Percentiles rank a stretch among this genome's conserved stretches.
These are phyloP conservation scores for Mycena vulgaris DNA, from an alignment of 768 basidiomycete genomes.

Conservation along the genomic window DNA sequence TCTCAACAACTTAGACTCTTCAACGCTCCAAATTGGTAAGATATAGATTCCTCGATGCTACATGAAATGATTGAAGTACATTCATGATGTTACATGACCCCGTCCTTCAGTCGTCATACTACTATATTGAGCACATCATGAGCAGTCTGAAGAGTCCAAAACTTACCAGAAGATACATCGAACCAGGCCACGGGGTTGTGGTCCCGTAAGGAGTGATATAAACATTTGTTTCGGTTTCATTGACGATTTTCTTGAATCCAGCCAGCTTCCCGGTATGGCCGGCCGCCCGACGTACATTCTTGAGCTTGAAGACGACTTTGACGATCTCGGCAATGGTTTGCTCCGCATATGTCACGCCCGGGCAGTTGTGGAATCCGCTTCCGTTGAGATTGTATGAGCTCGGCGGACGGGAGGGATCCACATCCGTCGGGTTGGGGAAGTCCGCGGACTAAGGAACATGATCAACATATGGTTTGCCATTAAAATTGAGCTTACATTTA, in stretches of 20 bases:
- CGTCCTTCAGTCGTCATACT: slow-evolving; percentile 2
- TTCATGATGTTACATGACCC: no score
- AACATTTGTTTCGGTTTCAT: slow-evolving; percentile 54
- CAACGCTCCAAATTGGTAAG: no score
- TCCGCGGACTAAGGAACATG: slow-evolving; percentile 27
- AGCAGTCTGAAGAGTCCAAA: background rate
- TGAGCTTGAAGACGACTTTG: slow-evolving; percentile 60
- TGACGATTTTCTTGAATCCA: slow-evolving; percentile 47
- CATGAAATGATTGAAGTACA: no score
- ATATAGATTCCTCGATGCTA: no score
- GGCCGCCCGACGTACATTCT: slow-evolving; percentile 63
- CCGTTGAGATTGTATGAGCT: slow-evolving; percentile 45
- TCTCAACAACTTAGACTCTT: no score
- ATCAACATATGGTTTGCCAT: background rate
- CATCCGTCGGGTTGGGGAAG: slow-evolving; percentile 31
- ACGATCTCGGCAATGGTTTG: slow-evolving; percentile 61
- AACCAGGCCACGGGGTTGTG: slow-evolving; percentile 55
- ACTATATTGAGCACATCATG: background rate
- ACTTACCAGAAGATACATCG: slow-evolving; percentile 53
- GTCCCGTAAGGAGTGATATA: slow-evolving; percentile 53
- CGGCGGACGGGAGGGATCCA: slow-evolving; percentile 30
- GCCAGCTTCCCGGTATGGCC: slow-evolving; percentile 59
- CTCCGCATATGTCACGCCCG: slow-evolving; percentile 54
- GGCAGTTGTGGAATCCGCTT: slow-evolving; percentile 59
- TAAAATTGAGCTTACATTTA: slow-evolving; percentile 40